Percentiles rank a stretch among this genome's conserved stretches.
phyloP scores from a whole-genome alignment of 208 protist species.

The Acanthamoeba castellanii region DNA sequence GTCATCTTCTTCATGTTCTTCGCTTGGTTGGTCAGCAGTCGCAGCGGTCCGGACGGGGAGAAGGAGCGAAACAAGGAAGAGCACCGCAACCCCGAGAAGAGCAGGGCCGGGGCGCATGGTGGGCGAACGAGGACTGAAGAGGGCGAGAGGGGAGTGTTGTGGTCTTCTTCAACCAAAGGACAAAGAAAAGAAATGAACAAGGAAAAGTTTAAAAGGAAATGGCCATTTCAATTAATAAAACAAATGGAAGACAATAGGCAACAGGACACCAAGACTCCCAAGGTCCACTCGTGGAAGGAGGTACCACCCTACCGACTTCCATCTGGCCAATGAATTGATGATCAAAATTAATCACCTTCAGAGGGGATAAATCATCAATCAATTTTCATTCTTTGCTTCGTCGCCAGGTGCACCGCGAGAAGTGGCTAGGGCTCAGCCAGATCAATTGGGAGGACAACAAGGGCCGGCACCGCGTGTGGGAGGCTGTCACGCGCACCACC shows the following conservation, averaged over 20 bases:
- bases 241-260: background rate
- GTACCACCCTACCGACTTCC: background rate
- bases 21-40: too few relatives aligned
- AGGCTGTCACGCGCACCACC: background rate
- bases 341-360: background rate
- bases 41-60: too few relatives aligned
- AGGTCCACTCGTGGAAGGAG: slow-evolving; percentile 28
- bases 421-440: slow-evolving; percentile 1
- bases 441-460: background rate
- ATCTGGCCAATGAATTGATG: background rate
- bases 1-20: background rate
- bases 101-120: too few relatives aligned
- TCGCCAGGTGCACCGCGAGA: slow-evolving; percentile 28
- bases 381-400: background rate
- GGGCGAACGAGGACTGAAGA: too few relatives aligned
- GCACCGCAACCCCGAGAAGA: too few relatives aligned
- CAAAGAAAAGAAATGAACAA: too few relatives aligned
- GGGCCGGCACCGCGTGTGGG: slow-evolving; percentile 1
- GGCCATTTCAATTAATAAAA: background rate
- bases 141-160: too few relatives aligned
- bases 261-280: background rate
- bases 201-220: too few relatives aligned
- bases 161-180: too few relatives aligned
- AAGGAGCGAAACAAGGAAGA: too few relatives aligned
- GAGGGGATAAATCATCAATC: background rate